Evolutionary conservation across 805 yeast genomes (phyloP).

Genomic region (Zygosaccharomyces lentus): DNA sequence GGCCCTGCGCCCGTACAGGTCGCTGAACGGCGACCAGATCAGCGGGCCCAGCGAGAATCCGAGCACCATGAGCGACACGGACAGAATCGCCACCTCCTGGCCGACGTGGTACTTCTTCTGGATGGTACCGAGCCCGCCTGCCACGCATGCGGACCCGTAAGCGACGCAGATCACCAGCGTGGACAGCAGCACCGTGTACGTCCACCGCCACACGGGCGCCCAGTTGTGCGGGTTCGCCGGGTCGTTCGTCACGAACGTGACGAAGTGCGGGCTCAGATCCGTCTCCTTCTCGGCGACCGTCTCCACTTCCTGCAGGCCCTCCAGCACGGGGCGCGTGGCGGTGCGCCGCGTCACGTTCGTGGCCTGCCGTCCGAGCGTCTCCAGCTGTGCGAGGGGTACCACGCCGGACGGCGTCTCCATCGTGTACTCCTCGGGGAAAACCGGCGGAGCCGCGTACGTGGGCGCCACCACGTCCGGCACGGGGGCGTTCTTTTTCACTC

Average conservation of each 20-base stretch:
- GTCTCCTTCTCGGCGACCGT: constrained; percentile 19
- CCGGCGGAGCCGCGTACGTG: constrained; percentile 51
- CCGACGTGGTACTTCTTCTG: constrained; percentile 64
- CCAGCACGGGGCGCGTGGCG: constrained; percentile 25
- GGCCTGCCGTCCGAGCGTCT: constrained; percentile 55
- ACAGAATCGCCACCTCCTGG: constrained; percentile 69
- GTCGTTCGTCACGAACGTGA: constrained; percentile 73
- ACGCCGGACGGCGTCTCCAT: constrained; percentile 85
- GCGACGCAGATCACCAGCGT: constrained; percentile 82
- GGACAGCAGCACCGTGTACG: constrained; percentile 64
- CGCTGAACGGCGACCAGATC: constrained; percentile 85
- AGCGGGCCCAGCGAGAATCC: constrained; percentile 88
- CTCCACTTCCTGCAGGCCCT: constrained; percentile 27
- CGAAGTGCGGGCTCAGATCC: constrained; percentile 65
- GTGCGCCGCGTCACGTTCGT: constrained; percentile 36
- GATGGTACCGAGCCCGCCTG: constrained; percentile 76
- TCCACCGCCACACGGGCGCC: constrained; percentile 53
- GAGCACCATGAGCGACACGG: constrained; percentile 82
- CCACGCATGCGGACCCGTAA: constrained; percentile 85
- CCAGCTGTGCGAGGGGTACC: constrained; percentile 74
- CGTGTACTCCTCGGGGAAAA: constrained; percentile 90
- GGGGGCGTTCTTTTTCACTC: constrained; percentile 53
- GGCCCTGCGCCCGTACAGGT: constrained; percentile 79
- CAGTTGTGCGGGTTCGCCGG: constrained; percentile 92
- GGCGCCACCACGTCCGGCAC: constrained; percentile 56